These are phyloP conservation scores for Tephrocybe rancida DNA, from an alignment of 768 basidiomycete genomes.

Conservation along the genomic window DNA sequence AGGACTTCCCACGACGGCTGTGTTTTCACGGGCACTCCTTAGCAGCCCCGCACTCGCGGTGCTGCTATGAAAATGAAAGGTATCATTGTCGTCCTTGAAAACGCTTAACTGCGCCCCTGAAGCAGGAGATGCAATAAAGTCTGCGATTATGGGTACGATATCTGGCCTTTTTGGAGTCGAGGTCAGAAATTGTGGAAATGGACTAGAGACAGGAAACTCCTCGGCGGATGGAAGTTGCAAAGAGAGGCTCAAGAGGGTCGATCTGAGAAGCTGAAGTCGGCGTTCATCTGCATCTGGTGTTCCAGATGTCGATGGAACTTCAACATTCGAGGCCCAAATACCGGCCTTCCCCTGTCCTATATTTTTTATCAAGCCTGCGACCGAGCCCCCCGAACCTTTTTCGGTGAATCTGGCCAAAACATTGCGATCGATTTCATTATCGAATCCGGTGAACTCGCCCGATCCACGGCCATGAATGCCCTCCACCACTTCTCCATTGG, in stretches of 20 bases:
- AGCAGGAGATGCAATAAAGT: constrained; percentile 35
- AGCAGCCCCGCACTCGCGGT: constrained; percentile 32
- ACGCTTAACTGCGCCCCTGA: constrained; percentile 30
- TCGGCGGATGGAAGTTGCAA: constrained; percentile 44
- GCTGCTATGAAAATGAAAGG: constrained; percentile 58
- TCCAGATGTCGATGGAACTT: constrained; percentile 44
- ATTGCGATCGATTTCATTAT: constrained; percentile 22
- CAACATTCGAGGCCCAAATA: constrained; percentile 61
- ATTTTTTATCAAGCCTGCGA: constrained; percentile 33
- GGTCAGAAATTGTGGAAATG: constrained; percentile 66
- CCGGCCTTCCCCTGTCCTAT: constrained; percentile 52
- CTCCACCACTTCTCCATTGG: constrained; percentile 26
- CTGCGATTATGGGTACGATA: constrained; percentile 41
- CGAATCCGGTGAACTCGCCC: constrained; percentile 32
- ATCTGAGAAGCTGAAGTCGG: constrained; percentile 28
- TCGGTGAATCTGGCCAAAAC: constrained; percentile 33
- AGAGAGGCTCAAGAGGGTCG: constrained; percentile 35
- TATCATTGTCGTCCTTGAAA: constrained; percentile 72
- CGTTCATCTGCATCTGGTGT: constrained; percentile 22
- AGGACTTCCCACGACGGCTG: constrained; percentile 24
- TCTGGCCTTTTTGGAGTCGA: constrained; percentile 43
- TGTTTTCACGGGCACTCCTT: constrained; percentile 25
- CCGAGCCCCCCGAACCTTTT: constrained; percentile 18
- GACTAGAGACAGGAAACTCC: constrained; percentile 31
- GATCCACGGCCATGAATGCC: constrained; percentile 28